These are phyloP conservation scores for Linum tenue DNA, from an alignment of 345 rosid genomes.

Conservation along the genomic window DNA sequence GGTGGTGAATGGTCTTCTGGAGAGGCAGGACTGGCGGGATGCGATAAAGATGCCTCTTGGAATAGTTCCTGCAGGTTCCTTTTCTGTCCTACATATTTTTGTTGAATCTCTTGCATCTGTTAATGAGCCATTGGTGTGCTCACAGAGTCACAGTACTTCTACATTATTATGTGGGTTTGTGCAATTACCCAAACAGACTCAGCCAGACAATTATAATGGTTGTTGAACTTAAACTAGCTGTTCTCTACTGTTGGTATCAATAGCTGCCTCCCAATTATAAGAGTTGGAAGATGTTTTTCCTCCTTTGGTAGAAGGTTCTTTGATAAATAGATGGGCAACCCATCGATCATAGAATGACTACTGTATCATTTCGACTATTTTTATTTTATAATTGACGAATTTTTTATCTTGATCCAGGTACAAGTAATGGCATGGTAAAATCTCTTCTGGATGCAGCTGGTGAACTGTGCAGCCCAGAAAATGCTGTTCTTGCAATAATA, in stretches of 20 bases:
- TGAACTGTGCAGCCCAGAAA: conserved; percentile 49
- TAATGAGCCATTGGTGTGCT: background rate
- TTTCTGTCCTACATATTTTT: background rate
- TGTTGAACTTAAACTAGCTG: background rate
- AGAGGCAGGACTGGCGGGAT: conserved; percentile 73
- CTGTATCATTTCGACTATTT: background rate
- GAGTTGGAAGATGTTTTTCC: no score
- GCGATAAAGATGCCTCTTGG: conserved; percentile 78
- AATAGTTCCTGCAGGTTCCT: conserved; percentile 79
- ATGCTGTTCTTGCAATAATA: conserved; percentile 66
- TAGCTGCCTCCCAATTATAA: background rate
- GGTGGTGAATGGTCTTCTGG: conserved; percentile 96
- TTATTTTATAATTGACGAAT: no score
- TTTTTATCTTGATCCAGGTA: conserved; percentile 46
- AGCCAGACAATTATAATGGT: background rate
- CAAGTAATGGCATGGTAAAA: conserved; percentile 90
- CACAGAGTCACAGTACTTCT: background rate
- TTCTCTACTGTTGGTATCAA: background rate
- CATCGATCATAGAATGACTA: background rate
- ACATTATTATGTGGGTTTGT: background rate
- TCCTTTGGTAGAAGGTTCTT: no score
- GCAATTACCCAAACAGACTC: no score
- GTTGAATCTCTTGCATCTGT: background rate
- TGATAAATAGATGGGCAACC: no score
- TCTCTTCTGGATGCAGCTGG: conserved; percentile 73